These are phyloP conservation scores for Chrysanthemum seticuspe DNA, from an alignment of 129 eudicot species.

Conservation along the genomic window DNA sequence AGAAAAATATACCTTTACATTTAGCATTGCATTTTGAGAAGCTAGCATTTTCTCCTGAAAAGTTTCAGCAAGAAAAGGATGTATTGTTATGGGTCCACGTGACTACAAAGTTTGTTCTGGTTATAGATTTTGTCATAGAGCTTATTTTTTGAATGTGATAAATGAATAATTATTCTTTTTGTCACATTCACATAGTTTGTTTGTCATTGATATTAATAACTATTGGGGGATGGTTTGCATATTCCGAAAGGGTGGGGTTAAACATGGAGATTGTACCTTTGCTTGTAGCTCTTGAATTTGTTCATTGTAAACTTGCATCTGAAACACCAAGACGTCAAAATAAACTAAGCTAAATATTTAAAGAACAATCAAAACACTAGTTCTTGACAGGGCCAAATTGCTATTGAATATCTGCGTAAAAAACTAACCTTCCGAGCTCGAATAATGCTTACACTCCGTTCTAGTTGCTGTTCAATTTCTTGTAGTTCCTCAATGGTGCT, in stretches of 20 bases:
- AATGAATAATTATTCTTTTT: no score
- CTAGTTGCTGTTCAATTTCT: slow-evolving; percentile 67
- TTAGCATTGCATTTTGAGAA: slow-evolving; percentile 67
- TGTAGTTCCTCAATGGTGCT: slow-evolving; percentile 71
- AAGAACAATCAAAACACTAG: slow-evolving; percentile 1
- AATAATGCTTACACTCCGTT: slow-evolving; percentile 54
- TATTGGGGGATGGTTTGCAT: not conserved
- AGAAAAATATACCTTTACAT: slow-evolving; percentile 48
- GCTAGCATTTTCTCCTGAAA: slow-evolving; percentile 66
- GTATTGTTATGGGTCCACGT: not conserved
- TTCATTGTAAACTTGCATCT: slow-evolving; percentile 70
- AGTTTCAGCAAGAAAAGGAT: not conserved
- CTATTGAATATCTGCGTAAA: not conserved
- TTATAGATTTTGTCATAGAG: no score
- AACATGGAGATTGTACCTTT: slow-evolving; percentile 47
- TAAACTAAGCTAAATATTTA: not conserved
- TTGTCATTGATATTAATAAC: no score
- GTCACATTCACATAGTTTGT: no score
- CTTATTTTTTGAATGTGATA: no score
- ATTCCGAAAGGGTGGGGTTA: not conserved
- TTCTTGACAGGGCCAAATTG: slow-evolving; percentile 1
- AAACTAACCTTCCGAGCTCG: slow-evolving; percentile 72
- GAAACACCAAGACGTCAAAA: slow-evolving; percentile 32
- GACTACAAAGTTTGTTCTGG: not conserved
- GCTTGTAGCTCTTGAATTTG: slow-evolving; percentile 62